A percentile compares a stretch with the other conserved stretches of the same genome.
These are phyloP conservation scores for Phytophthora colocasiae DNA, from an alignment of 352 stramenopile species.

Conservation along the genomic window DNA sequence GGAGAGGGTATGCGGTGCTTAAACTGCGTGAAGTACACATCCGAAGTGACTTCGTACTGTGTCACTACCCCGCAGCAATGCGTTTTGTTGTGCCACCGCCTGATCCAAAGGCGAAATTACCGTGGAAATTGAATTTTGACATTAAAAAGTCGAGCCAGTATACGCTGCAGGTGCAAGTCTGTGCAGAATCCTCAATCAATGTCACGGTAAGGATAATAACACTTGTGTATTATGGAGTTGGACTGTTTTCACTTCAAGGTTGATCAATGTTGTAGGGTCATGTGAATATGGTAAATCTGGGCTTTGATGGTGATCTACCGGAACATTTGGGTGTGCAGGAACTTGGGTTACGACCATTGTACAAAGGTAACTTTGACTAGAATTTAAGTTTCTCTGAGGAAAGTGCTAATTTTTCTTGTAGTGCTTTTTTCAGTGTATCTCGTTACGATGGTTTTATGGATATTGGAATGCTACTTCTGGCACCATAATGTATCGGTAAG, in stretches of 20 bases:
- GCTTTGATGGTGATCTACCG: constrained; percentile 55
- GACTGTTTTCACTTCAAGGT: background rate
- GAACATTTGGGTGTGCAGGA: constrained; percentile 74
- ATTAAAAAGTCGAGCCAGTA: constrained; percentile 57
- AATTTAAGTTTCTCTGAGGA: no score
- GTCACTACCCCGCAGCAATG: constrained; percentile 62
- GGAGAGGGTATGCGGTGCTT: constrained; percentile 65
- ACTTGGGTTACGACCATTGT: constrained; percentile 62
- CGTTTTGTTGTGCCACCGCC: constrained; percentile 47
- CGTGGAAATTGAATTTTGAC: constrained; percentile 42
- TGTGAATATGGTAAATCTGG: constrained; percentile 64
- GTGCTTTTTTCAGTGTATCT: constrained; percentile 38
- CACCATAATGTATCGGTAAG: constrained; percentile 52
- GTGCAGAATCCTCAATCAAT: constrained; percentile 55
- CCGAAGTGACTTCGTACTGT: constrained; percentile 59
- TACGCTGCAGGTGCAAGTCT: constrained; percentile 70
- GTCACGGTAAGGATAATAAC: constrained; percentile 39
- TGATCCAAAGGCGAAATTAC: constrained; percentile 6
- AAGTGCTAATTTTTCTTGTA: constrained; percentile 28
- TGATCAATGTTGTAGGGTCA: constrained; percentile 30
- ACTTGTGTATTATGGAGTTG: background rate
- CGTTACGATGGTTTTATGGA: constrained; percentile 50
- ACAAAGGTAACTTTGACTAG: constrained; percentile 32
- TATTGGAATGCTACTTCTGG: constrained; percentile 51
- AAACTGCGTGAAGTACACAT: constrained; percentile 66